These are phyloP conservation scores for Apium graveolens DNA, from an alignment of 129 eudicot species.

Conservation along the genomic window DNA sequence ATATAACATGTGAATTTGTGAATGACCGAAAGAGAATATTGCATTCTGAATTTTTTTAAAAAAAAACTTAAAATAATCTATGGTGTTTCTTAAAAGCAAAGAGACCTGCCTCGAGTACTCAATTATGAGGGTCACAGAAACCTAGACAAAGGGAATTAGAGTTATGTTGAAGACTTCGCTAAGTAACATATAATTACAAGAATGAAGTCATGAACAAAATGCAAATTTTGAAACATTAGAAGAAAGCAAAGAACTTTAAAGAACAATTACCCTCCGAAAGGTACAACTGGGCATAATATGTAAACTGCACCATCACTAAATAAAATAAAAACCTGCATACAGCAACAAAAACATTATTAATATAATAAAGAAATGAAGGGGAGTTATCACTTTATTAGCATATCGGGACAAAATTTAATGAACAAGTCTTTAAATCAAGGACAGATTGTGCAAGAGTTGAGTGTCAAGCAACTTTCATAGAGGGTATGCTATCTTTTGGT, in stretches of 20 bases:
- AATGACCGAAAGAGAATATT: not conserved
- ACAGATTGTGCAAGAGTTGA: not conserved
- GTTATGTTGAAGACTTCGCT: not conserved
- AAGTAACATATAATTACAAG: too few species aligned
- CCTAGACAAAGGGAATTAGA: not conserved
- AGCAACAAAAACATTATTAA: conserved; percentile 1
- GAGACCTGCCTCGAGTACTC: not conserved
- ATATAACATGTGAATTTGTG: not conserved
- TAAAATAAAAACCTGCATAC: conserved; percentile 73
- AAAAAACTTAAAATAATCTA: too few species aligned
- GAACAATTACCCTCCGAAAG: conserved; percentile 70
- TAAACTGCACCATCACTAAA: conserved; percentile 84
- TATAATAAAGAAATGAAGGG: not conserved
- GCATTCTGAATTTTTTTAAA: not conserved
- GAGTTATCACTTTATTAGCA: not conserved
- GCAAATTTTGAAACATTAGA: not conserved
- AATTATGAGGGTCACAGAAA: not conserved
- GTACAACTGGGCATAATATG: conserved; percentile 92
- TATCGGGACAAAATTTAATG: not conserved
- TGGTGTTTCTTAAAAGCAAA: not conserved
- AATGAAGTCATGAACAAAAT: not conserved
- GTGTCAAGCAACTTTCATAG: not conserved
- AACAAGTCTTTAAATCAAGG: not conserved
- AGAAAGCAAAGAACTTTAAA: not conserved
- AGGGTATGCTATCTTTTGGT: not conserved